Base-by-base conservation (phyloP, 306 rosid species). In the Citrullus amarus region DNA sequence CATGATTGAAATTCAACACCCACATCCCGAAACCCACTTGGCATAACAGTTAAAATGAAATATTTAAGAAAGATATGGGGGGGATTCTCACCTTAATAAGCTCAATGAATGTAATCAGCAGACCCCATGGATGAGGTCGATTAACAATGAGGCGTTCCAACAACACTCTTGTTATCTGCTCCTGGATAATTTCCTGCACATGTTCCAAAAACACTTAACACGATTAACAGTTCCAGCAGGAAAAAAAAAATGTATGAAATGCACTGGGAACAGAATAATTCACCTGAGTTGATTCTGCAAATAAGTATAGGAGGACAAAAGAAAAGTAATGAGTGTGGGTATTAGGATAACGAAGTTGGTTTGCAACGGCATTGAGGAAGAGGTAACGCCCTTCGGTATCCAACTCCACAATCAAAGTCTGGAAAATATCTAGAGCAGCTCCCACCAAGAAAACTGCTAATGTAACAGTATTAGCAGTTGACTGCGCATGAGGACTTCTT, bases 111-210 rank as follows among this genome's bases (percentile, higher is more conserved):
- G 98, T 93, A 46, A 96, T 93, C 46, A 96, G 90, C 48, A 96
- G 94, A 62, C 99, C 99, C 99, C 99, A 96, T 20, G 99, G 99
- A 85, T 96, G 99, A 18, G 99, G 99, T 46, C 99, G 88, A 81
- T 96, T 96, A 28, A 93, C 98, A 79, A 96, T 96, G 15, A 96
- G 85, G 25, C 99, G 96, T 78, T 96, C 99, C 79, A 96, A 82
- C 92, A 96, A 80, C 36, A 96, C 99, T 83, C 99, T 90, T 3
- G 99, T 96, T 68, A 96, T 96, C 86, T 96, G 99, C 85, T 96
- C 99, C 85, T 93, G 97, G 83, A 96, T 93, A 58, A 92, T 88
- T 86, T 96, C 99, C 97, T 93, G 94, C 80, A n/a, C 76, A 81
- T 46, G 65, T 38, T 68, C 84, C 57, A 72, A 67, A 25, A 25